Evolutionary conservation across 768 basidiomycete species (phyloP).

Genomic region (Leccinum variicolor): DNA sequence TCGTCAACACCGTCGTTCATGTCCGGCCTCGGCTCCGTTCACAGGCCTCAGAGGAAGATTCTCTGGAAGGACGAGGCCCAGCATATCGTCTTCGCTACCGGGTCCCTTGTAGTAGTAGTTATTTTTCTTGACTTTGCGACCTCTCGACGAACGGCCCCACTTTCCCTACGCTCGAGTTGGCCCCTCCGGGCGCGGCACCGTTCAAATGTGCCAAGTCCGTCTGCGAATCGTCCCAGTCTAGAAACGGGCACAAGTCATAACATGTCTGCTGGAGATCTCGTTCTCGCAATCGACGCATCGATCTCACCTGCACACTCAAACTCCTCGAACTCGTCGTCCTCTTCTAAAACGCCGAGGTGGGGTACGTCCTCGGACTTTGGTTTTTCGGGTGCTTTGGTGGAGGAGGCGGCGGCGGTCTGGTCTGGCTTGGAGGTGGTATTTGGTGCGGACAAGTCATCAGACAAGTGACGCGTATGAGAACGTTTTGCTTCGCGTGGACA

Average conservation of each 20-base stretch:
- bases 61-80: too few relatives aligned
- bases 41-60: too few relatives aligned
- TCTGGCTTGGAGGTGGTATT: constrained; percentile 48
- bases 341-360: constrained; percentile 87
- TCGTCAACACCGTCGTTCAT: too few relatives aligned
- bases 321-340: constrained; percentile 97
- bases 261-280: too few relatives aligned
- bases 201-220: constrained; percentile 79
- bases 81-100: constrained; percentile 34
- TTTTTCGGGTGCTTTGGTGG: constrained; percentile 30
- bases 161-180: constrained; percentile 57
- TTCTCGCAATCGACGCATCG: background rate
- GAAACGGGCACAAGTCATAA: too few relatives aligned
- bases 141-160: constrained; percentile 33
- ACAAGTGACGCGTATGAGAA: constrained; percentile 21
- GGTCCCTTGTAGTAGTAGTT: constrained; percentile 41
- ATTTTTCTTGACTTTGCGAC: constrained; percentile 38
- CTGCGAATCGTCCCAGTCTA: constrained; percentile 86
- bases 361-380: constrained; percentile 47
- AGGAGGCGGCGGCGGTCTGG: constrained; percentile 7
- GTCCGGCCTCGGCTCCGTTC: too few relatives aligned
- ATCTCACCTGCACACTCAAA: constrained; percentile 77
- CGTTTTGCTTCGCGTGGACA: background rate
- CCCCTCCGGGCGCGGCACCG: constrained; percentile 69
- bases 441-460: constrained; percentile 38